These are phyloP conservation scores for Laetiporus sulphureus DNA, from an alignment of 1,284 basidiomycete genomes.

Conservation along the genomic window DNA sequence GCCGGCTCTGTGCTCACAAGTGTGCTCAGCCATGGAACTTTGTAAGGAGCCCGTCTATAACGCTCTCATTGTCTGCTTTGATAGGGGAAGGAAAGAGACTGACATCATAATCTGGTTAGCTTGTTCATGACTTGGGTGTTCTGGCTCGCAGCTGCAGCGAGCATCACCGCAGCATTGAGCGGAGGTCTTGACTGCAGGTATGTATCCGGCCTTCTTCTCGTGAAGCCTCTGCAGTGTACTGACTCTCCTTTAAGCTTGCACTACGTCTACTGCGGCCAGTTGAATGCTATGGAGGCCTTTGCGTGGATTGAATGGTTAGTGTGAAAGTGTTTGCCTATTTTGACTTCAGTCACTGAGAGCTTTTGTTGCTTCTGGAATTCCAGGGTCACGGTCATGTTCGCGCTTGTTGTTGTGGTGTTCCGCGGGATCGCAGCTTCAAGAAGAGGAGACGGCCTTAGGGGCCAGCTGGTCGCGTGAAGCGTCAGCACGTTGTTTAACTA, in stretches of 20 bases:
- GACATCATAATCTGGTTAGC: constrained; percentile 27
- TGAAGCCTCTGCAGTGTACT: constrained; percentile 3
- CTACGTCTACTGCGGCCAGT: constrained; percentile 50
- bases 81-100: background rate
- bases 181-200: constrained; percentile 65
- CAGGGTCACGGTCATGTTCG: constrained; percentile 27
- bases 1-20: constrained; percentile 46
- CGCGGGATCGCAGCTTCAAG: constrained; percentile 23
- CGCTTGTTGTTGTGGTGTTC: constrained; percentile 23
- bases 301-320: constrained; percentile 28
- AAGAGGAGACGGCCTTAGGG: constrained; percentile 26
- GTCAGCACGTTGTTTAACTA: background rate
- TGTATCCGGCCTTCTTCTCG: constrained; percentile 15
- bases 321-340: constrained; percentile 3
- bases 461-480: constrained; percentile 19
- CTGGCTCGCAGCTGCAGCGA: constrained; percentile 38
- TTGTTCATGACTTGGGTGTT: constrained; percentile 52
- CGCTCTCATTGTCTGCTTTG: constrained; percentile 4
- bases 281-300: constrained; percentile 28
- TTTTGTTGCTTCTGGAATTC: background rate
- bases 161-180: constrained; percentile 56
- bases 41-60: too few species aligned
- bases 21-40: constrained; percentile 54
- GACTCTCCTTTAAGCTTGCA: constrained; percentile 21
- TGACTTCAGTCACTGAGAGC: background rate